Evolutionary conservation across 2,329 filamentous ascomycete species (phyloP), one percentile per base, ranked within the genome.

Genomic region (Macrophomina tecta): DNA sequence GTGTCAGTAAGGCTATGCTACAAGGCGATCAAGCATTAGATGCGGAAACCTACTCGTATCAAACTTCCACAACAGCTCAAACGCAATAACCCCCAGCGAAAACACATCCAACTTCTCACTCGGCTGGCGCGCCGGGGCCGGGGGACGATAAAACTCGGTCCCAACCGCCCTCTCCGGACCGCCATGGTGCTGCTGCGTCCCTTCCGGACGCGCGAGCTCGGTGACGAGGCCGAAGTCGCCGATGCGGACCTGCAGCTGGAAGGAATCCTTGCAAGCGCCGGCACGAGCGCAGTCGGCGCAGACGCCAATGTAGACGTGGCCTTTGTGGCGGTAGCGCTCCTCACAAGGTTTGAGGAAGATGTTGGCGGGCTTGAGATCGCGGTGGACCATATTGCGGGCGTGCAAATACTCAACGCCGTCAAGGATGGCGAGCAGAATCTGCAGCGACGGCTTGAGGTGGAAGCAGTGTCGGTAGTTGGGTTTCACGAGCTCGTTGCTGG

Each of bases 161-260:
- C 87, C 88, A 2, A 89, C 86, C 0, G 83, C 81, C 55, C 82
- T 83, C 40, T 73, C 72, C 16, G 74, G 69, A 12, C 73, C 23
- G 23, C 23, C 74, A 40, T 68, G 65, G 4, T 36, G 18, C 12
- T 69, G 63, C 6, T 67, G 38, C 32, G 23, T 3, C 23, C 65
- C 67, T 69, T 66, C 76, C 12, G 78, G 78, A 6, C 75, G 73
- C 46, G 79, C 84, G 53, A 86, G 82, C 64, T 86, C 84, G 9
- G 86, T 85, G 4, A 89, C 87, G 4, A 90, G 82, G 2, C 89
- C 89, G 71, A 91, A 91, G 72, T 91, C 89, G 1, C 89, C 89
- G 64, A 91, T 90, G 4, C 87, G 83, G 11, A 89, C 86, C 46
- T 83, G 84, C 38, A 87, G 77, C 67, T 84, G 85, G n/a, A 51